These are phyloP conservation scores for Erythrobasidium hasegawianum DNA, from an alignment of 1,284 basidiomycete species.

Conservation along the genomic window DNA sequence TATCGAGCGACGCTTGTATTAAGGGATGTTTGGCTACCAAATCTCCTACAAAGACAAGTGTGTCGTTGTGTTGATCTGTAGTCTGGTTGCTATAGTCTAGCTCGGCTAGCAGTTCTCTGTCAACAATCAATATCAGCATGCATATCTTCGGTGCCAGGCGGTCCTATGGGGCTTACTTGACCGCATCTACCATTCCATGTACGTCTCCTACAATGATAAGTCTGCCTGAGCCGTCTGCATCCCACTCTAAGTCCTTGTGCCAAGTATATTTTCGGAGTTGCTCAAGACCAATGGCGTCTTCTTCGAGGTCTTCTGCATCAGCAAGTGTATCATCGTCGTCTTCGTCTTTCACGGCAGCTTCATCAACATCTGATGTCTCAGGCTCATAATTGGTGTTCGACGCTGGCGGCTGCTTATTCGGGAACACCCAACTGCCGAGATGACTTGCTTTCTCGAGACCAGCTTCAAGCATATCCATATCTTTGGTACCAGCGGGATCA, in stretches of 20 bases:
- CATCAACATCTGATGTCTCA: not conserved
- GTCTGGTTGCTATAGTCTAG: slow-evolving; percentile 57
- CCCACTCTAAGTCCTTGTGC: slow-evolving; percentile 13
- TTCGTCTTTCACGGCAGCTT: not conserved
- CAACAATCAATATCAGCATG: not conserved
- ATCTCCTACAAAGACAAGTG: slow-evolving; percentile 75
- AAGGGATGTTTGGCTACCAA: slow-evolving; percentile 64
- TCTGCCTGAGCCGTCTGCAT: slow-evolving; percentile 25
- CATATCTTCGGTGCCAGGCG: too few relatives aligned
- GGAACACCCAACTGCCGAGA: not conserved
- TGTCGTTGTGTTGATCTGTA: slow-evolving; percentile 54
- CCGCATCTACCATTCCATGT: slow-evolving; percentile 68
- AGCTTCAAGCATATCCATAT: not conserved
- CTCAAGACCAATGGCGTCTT: not conserved
- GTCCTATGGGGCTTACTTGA: slow-evolving; percentile 64
- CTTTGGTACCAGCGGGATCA: not conserved
- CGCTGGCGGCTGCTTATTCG: not conserved
- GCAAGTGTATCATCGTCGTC: not conserved
- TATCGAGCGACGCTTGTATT: slow-evolving; percentile 57
- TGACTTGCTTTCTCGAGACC: not conserved
- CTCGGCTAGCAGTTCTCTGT: slow-evolving; percentile 61
- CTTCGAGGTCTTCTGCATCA: not conserved
- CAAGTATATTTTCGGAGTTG: slow-evolving; percentile 6
- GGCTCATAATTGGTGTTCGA: not conserved
- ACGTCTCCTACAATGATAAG: slow-evolving; percentile 57